Evolutionary conservation across 2,329 filamentous ascomycete genomes (phyloP).

Genomic region (Phymatotrichopsis omnivora): DNA sequence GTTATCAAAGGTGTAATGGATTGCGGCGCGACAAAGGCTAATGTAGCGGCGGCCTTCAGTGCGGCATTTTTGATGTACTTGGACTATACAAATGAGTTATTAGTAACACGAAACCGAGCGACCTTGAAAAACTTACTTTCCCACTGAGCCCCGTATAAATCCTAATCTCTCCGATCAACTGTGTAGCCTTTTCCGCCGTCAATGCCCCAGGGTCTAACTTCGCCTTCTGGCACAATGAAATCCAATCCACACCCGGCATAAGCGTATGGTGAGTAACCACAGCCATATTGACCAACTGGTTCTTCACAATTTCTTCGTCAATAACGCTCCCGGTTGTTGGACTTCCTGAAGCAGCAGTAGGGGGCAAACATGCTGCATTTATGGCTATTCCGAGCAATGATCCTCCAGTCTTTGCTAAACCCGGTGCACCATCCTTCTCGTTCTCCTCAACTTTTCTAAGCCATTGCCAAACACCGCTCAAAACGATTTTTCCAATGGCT

Average conservation of each 20-base stretch:
- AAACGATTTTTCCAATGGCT: slow-evolving; percentile 52
- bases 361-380: slow-evolving; percentile 44
- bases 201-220: slow-evolving; percentile 74
- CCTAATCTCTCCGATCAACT: slow-evolving; percentile 58
- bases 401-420: slow-evolving; percentile 53
- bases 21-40: slow-evolving; percentile 87
- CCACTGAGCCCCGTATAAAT: slow-evolving; percentile 38
- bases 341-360: slow-evolving; percentile 4
- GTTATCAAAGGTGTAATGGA: slow-evolving; percentile 67
- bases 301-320: slow-evolving; percentile 43
- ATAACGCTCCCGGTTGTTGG: not conserved
- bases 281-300: slow-evolving; percentile 65
- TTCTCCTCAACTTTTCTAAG: slow-evolving; percentile 53
- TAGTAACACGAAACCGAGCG: too few relatives aligned
- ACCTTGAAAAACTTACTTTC: too few relatives aligned
- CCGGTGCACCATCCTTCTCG: slow-evolving; percentile 69
- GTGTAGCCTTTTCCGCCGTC: slow-evolving; percentile 51
- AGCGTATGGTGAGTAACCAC: slow-evolving; percentile 70
- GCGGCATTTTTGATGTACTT: slow-evolving; percentile 45
- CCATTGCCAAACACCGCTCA: slow-evolving; percentile 72
- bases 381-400: slow-evolving; percentile 52
- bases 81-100: too few relatives aligned
- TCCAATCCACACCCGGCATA: slow-evolving; percentile 74
- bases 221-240: slow-evolving; percentile 70
- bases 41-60: slow-evolving; percentile 74